A percentile compares a stretch with the other conserved stretches of the same genome.
These are phyloP conservation scores for Ambrosiella beaveri DNA, from an alignment of 2,329 filamentous ascomycete species.

Conservation along the genomic window DNA sequence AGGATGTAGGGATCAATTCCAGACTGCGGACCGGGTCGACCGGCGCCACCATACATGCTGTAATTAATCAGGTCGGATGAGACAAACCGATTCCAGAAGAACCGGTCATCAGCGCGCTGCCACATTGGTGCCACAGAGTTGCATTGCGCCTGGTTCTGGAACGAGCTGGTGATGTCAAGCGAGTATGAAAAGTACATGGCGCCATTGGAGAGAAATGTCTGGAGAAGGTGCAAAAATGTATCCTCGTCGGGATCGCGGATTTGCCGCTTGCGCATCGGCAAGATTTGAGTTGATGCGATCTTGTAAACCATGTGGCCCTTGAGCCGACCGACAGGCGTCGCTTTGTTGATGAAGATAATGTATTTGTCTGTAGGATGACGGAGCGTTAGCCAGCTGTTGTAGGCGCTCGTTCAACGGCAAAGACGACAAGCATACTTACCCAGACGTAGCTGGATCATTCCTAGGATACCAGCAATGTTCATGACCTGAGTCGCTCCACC, in stretches of 20 bases:
- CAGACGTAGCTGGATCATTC: slow-evolving; percentile 81
- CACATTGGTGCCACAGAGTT: slow-evolving; percentile 61
- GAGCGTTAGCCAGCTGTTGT: neutral
- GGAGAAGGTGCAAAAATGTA: slow-evolving; percentile 68
- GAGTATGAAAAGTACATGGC: slow-evolving; percentile 99
- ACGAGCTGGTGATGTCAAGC: slow-evolving; percentile 87
- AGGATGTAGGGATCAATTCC: slow-evolving; percentile 82
- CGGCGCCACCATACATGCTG: slow-evolving; percentile 44
- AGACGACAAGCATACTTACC: slow-evolving; percentile 35
- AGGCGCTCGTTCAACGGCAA: neutral
- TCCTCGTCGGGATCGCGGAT: slow-evolving; percentile 91
- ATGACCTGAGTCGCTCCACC: slow-evolving; percentile 61
- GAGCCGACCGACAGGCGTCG: slow-evolving; percentile 72
- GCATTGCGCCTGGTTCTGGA: slow-evolving; percentile 76
- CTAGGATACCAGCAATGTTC: slow-evolving; percentile 86
- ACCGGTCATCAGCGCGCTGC: slow-evolving; percentile 86
- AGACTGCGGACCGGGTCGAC: slow-evolving; percentile 51
- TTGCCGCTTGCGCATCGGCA: slow-evolving; percentile 81
- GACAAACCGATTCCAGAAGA: slow-evolving; percentile 96
- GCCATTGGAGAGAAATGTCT: slow-evolving; percentile 61
- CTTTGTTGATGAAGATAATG: slow-evolving; percentile 89
- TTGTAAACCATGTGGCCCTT: slow-evolving; percentile 96
- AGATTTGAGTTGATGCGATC: slow-evolving; percentile 74
- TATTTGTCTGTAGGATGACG: slow-evolving; percentile 54
- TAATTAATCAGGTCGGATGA: slow-evolving; percentile 86